Percentiles rank a stretch among this genome's conserved stretches.
These are phyloP conservation scores for Metschnikowia lochheadii DNA, from an alignment of 805 yeast genomes.

Conservation along the genomic window DNA sequence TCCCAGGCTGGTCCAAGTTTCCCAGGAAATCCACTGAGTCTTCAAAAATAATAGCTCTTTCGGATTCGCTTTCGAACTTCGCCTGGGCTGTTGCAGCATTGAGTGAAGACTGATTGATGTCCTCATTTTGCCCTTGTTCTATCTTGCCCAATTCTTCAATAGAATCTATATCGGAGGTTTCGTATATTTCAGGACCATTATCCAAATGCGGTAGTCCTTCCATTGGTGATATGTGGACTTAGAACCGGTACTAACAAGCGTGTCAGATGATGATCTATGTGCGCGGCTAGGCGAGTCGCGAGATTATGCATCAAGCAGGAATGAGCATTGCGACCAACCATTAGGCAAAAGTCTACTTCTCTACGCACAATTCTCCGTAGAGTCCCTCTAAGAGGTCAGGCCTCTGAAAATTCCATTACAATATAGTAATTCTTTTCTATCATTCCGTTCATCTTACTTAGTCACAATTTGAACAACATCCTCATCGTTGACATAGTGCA, in stretches of 20 bases:
- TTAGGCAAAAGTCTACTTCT: neutral
- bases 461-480: slow-evolving; percentile 91
- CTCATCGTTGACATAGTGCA: slow-evolving; percentile 80
- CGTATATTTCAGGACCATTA: slow-evolving; percentile 34
- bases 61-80: slow-evolving; percentile 17
- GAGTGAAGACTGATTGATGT: slow-evolving; percentile 13
- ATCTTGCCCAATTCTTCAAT: slow-evolving; percentile 17
- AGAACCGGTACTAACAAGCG: neutral
- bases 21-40: slow-evolving; percentile 37
- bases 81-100: slow-evolving; percentile 18
- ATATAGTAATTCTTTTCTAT: neutral
- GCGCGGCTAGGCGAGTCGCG: slow-evolving; percentile 2
- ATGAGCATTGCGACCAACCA: neutral
- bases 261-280: neutral
- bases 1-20: slow-evolving; percentile 15
- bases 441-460: slow-evolving; percentile 43
- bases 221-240: slow-evolving; percentile 1
- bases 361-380: neutral
- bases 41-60: slow-evolving; percentile 20
- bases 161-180: slow-evolving; percentile 44
- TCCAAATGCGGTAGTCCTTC: slow-evolving; percentile 10
- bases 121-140: slow-evolving; percentile 1
- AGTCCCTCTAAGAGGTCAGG: neutral
- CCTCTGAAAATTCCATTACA: neutral
- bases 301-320: neutral